These are phyloP conservation scores for Fusarium albidum DNA, from an alignment of 2,329 filamentous ascomycete genomes.

Conservation along the genomic window DNA sequence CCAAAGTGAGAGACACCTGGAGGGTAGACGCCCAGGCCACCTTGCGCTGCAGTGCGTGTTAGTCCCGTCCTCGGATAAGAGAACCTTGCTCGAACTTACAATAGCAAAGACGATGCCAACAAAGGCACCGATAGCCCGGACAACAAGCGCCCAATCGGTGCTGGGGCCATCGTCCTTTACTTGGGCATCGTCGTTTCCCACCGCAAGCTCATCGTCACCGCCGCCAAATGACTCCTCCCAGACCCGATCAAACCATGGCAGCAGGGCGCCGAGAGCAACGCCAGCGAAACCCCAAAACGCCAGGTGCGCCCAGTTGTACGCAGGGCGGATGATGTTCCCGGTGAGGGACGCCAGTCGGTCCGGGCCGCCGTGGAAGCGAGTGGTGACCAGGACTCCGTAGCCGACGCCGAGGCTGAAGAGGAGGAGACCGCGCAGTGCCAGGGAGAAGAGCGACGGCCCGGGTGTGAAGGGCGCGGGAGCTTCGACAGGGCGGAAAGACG, in stretches of 20 bases:
- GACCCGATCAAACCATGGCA: constrained; percentile 84
- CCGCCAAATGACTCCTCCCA: constrained; percentile 67
- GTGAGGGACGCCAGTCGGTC: constrained; percentile 70
- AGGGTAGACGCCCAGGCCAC: constrained; percentile 93
- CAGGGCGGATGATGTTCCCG: constrained; percentile 51
- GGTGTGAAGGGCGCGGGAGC: constrained; percentile 38
- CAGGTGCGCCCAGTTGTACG: constrained; percentile 72
- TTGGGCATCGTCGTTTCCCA: constrained; percentile 39
- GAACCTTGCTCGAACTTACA: constrained; percentile 61
- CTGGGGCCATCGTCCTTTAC: constrained; percentile 49
- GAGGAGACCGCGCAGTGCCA: constrained; percentile 65
- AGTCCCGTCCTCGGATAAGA: constrained; percentile 1
- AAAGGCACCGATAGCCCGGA: constrained; percentile 68
- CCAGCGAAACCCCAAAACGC: constrained; percentile 84
- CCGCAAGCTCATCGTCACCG: constrained; percentile 42
- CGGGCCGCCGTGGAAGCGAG: constrained; percentile 74
- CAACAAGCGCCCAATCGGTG: constrained; percentile 76
- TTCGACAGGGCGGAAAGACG: constrained; percentile 45
- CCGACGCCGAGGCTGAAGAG: constrained; percentile 82
- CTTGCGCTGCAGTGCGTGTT: constrained; percentile 69
- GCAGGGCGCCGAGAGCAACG: constrained; percentile 76
- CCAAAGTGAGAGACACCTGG: constrained; percentile 90
- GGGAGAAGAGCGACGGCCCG: constrained; percentile 51
- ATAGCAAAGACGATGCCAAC: constrained; percentile 74
- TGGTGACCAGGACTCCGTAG: constrained; percentile 80